phyloP scores from a whole-genome alignment of 192 early-diverging fungal species.

The Geranomyces michiganensis region DNA sequence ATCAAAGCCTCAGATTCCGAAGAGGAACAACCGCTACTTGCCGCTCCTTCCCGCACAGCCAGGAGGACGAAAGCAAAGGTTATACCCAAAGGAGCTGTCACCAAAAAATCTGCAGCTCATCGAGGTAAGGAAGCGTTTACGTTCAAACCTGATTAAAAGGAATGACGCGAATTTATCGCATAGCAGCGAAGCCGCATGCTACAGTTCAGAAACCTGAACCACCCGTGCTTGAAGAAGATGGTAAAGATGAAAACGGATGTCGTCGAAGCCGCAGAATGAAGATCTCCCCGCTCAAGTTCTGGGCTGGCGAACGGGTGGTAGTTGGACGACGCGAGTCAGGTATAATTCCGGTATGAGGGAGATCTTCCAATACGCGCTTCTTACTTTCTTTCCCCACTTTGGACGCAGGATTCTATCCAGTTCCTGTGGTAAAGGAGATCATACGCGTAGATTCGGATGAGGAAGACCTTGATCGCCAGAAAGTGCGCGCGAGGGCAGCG shows the following conservation, averaged over 20 bases:
- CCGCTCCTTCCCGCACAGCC: too few species aligned
- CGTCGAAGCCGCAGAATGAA: slow-evolving; percentile 35
- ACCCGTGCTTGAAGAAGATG: slow-evolving; percentile 9
- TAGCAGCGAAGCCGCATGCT: too few species aligned
- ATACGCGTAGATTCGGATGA: slow-evolving; percentile 34
- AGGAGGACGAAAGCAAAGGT: too few species aligned
- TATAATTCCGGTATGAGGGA: slow-evolving; percentile 1
- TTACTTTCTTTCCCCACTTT: not conserved
- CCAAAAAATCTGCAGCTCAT: too few species aligned
- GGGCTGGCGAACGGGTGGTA: slow-evolving; percentile 42
- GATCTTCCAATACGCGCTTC: not conserved
- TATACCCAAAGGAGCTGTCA: too few species aligned
- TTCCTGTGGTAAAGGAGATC: slow-evolving; percentile 30
- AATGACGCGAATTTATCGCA: too few species aligned
- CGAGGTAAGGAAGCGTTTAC: too few species aligned
- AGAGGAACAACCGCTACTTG: too few species aligned
- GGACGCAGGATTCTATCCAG: slow-evolving; percentile 3
- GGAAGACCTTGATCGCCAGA: slow-evolving; percentile 14
- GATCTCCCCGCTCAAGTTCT: slow-evolving; percentile 42
- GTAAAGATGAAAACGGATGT: slow-evolving; percentile 28
- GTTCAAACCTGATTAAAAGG: too few species aligned
- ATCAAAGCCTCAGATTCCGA: too few species aligned
- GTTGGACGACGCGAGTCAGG: slow-evolving; percentile 33
- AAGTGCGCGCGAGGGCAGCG: not conserved
- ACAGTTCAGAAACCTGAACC: not conserved